A percentile compares a stretch with the other conserved stretches of the same genome.
Evolutionary conservation across 2,329 filamentous ascomycete species (phyloP).

Genomic region (Colletotrichum sp.): DNA sequence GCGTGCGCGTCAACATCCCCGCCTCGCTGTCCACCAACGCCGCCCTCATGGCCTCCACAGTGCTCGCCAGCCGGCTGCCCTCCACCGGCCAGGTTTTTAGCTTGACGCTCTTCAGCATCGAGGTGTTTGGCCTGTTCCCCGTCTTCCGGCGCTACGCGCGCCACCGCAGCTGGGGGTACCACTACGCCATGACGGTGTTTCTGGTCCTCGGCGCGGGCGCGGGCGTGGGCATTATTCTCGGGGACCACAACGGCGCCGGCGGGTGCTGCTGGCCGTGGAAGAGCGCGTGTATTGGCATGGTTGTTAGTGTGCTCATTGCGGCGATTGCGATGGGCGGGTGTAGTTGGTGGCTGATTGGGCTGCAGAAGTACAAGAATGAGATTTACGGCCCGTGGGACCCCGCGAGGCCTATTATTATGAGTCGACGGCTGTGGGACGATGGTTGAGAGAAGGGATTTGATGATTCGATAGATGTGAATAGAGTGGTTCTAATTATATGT

Average conservation of each 20-base stretch:
- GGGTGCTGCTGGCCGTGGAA: slow-evolving; percentile 54
- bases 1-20: slow-evolving; percentile 61
- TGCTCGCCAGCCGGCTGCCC: slow-evolving; percentile 87
- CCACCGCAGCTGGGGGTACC: slow-evolving; percentile 81
- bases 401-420: slow-evolving; percentile 84
- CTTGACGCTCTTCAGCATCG: slow-evolving; percentile 93
- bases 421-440: slow-evolving; percentile 62
- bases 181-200: slow-evolving; percentile 76
- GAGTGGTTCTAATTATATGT: not conserved
- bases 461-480: not conserved
- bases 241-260: slow-evolving; percentile 37
- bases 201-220: slow-evolving; percentile 82
- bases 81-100: slow-evolving; percentile 95
- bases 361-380: slow-evolving; percentile 99
- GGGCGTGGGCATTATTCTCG: slow-evolving; percentile 71
- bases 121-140: slow-evolving; percentile 97
- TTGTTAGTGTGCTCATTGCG: slow-evolving; percentile 77
- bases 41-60: slow-evolving; percentile 93
- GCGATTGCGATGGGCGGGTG: slow-evolving; percentile 87
- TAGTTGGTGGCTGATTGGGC: slow-evolving; percentile 95
- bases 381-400: slow-evolving; percentile 98
- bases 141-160: slow-evolving; percentile 91
- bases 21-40: slow-evolving; percentile 90
- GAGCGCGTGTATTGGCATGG: slow-evolving; percentile 70
- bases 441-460: not conserved